Base-by-base conservation (phyloP, 805 yeast species). In the Isabelozyma pseudorhagii region DNA sequence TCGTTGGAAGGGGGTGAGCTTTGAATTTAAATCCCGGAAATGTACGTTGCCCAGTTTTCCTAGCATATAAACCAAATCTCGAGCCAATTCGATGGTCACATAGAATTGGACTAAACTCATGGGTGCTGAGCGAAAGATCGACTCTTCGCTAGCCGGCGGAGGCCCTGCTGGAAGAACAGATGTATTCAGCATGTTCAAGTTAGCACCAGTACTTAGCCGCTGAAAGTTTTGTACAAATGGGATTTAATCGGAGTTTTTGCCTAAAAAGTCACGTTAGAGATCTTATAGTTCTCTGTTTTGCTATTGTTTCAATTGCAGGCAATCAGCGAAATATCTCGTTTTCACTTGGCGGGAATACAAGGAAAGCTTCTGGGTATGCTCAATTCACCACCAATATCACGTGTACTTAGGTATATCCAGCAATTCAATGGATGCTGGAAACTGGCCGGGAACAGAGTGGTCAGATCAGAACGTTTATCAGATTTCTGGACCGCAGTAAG, bases 81-180 rank as follows among this genome's bases (percentile, higher is more conserved):
- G 51, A 7, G 78, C 77, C 56, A 74, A 58, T 54, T 77, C 81
- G 14, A 68, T 67, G 18, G 80, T 74, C 28, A 77, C 76, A 53
- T 74, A 77, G 61, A 77, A 71, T 51, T 77, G 81, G 11, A 76
- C 79, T 42, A 77, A 58, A 2, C 75, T 63, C 81, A 77, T 77
- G 8, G 79, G 78, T 8, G 80, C 80, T 25, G 79, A 73, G 44
- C 81, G 58, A 56, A 72, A 74, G 13, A 74, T 68, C 25, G 75
- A 75, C 61, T 74, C 78, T 8, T 50, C 36, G n/a, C 36, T 31
- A 8, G 36, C 4, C 5, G 36, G n/a, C n/a, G 36, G 36, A 31
- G 36, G 36, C 36, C 36, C 36, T 31, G 36, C 36, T 8, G 36
- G n/a, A 31, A 31, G 36, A 3, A 31, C 36, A 4, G 36, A 31